These are phyloP conservation scores for Lachancea thermotolerans DNA, from an alignment of 805 yeast genomes.

Conservation along the genomic window DNA sequence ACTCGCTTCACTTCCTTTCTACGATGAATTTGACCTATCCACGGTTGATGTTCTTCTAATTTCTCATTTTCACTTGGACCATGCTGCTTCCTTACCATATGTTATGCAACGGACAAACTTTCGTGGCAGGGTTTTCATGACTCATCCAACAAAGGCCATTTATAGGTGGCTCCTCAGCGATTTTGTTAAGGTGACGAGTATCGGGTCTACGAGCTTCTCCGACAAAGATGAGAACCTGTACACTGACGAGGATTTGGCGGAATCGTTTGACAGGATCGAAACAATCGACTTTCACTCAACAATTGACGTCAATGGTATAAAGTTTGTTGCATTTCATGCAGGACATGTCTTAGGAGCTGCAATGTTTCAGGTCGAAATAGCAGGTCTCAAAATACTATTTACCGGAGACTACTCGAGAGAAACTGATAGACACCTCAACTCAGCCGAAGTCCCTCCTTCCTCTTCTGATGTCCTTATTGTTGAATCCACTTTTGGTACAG, in stretches of 20 bases:
- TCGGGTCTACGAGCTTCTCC: slow-evolving; percentile 37
- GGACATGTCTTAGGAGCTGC: slow-evolving; percentile 99
- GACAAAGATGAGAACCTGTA: slow-evolving; percentile 50
- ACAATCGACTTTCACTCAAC: slow-evolving; percentile 95
- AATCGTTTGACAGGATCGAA: slow-evolving; percentile 84
- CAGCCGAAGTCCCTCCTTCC: slow-evolving; percentile 87
- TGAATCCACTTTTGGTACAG: slow-evolving; percentile 97
- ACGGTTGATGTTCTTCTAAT: slow-evolving; percentile 80
- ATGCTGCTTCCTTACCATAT: slow-evolving; percentile 95
- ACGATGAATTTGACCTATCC: slow-evolving; percentile 88
- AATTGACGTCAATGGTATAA: slow-evolving; percentile 75
- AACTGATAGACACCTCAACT: slow-evolving; percentile 87
- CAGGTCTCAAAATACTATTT: slow-evolving; percentile 79
- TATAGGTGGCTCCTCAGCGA: slow-evolving; percentile 93
- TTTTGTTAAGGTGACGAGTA: slow-evolving; percentile 81
- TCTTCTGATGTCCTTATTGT: slow-evolving; percentile 87
- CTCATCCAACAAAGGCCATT: slow-evolving; percentile 97
- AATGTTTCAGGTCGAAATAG: slow-evolving; percentile 92
- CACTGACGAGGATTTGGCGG: slow-evolving; percentile 83
- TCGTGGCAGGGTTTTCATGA: slow-evolving; percentile 95
- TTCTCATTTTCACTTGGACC: slow-evolving; percentile 95
- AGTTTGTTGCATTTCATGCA: slow-evolving; percentile 97
- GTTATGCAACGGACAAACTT: slow-evolving; percentile 96
- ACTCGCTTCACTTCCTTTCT: slow-evolving; percentile 84
- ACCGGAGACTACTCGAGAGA: slow-evolving; percentile 98